These are phyloP conservation scores for Fomitopsis schrenkii DNA, from an alignment of 1,284 basidiomycete genomes.

Conservation along the genomic window DNA sequence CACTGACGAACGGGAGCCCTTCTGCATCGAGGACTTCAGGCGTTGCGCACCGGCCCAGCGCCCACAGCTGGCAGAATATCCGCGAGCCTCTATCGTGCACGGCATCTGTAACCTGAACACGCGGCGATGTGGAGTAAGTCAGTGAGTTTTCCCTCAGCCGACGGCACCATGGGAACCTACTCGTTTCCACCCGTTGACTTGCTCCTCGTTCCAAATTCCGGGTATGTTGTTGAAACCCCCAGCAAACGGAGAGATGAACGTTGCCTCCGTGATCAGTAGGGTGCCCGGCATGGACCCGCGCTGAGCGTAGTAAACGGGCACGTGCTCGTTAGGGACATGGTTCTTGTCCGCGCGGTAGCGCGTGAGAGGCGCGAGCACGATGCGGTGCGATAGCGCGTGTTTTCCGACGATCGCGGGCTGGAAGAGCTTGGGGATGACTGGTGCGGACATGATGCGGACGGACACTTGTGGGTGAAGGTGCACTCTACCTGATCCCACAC, in stretches of 20 bases:
- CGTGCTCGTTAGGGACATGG: conserved; percentile 27
- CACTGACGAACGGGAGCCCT: conserved; percentile 27
- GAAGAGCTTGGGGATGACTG: conserved; percentile 32
- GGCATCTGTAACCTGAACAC: conserved; percentile 23
- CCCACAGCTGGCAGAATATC: conserved; percentile 47
- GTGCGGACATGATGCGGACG: no score
- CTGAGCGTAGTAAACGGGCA: conserved; percentile 44
- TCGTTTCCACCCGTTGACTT: conserved; percentile 44
- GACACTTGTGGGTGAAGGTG: no score
- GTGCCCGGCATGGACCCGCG: conserved; percentile 40
- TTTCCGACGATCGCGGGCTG: conserved; percentile 41
- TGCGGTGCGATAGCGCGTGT: conserved; percentile 36
- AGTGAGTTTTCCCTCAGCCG: no score
- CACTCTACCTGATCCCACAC: no score
- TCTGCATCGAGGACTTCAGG: conserved; percentile 22
- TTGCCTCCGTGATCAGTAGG: conserved; percentile 46
- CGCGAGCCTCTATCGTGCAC: conserved; percentile 32
- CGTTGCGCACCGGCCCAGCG: conserved; percentile 36
- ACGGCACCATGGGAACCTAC: conserved; percentile 18
- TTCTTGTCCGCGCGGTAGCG: conserved; percentile 29
- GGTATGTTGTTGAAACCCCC: conserved; percentile 36
- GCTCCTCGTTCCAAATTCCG: conserved; percentile 41
- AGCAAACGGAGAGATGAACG: conserved; percentile 35
- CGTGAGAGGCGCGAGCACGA: conserved; percentile 48
- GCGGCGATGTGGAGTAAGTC: neutral